phyloP scores from a whole-genome alignment of 805 yeast genomes.

The Cyberlindnera maritima region DNA sequence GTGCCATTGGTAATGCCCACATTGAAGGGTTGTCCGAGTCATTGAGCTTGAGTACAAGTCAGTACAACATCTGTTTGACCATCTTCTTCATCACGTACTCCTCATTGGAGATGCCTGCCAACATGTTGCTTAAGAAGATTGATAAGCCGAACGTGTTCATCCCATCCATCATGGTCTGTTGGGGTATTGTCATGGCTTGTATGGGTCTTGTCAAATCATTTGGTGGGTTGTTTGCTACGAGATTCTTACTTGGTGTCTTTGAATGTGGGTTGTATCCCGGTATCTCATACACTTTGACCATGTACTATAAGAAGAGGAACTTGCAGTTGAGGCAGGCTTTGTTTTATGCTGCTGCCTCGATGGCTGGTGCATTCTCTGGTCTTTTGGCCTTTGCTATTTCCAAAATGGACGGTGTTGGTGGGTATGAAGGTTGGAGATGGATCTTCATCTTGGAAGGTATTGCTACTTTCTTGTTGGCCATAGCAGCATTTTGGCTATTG shows the following conservation, averaged over 20 bases:
- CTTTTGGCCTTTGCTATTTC: constrained; percentile 23
- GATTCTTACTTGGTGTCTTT: constrained; percentile 21
- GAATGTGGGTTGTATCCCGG: constrained; percentile 22
- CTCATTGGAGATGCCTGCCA: constrained; percentile 20
- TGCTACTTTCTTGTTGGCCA: constrained; percentile 12
- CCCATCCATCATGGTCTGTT: constrained; percentile 12
- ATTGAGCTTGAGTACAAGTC: constrained; percentile 8
- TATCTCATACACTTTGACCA: constrained; percentile 22
- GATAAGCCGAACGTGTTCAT: constrained; percentile 16
- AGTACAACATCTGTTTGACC: constrained; percentile 15
- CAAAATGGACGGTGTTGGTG: constrained; percentile 16
- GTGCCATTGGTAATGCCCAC: constrained; percentile 17
- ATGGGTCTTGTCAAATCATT: constrained; percentile 20
- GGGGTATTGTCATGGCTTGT: constrained; percentile 19
- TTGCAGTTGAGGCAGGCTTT: constrained; percentile 26
- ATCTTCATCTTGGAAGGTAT: constrained; percentile 19
- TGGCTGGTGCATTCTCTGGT: constrained; percentile 27
- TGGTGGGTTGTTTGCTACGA: constrained; percentile 13
- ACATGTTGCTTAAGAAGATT: constrained; percentile 18
- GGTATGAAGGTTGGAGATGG: constrained; percentile 21
- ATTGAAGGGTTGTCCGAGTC: constrained; percentile 8
- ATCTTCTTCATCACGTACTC: constrained; percentile 20
- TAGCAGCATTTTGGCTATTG: constrained; percentile 5
- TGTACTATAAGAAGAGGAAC: constrained; percentile 26
- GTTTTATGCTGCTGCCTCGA: constrained; percentile 24